These are phyloP conservation scores for Daedaleopsis sinensis DNA, from an alignment of 768 basidiomycete species.

Conservation along the genomic window DNA sequence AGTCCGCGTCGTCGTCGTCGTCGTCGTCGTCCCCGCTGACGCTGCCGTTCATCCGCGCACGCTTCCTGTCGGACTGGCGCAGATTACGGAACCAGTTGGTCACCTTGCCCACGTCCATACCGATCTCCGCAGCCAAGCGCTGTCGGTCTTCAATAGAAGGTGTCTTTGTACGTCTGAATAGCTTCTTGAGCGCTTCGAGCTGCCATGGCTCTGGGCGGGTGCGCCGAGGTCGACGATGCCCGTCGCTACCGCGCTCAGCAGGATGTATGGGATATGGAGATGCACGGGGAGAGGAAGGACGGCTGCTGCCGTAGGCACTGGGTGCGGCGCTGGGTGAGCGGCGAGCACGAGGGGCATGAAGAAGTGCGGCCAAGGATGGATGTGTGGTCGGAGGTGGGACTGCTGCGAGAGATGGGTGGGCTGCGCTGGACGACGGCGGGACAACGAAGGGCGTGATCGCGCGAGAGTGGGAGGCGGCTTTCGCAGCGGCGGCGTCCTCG, in stretches of 20 bases:
- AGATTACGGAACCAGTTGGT: slow-evolving; percentile 90
- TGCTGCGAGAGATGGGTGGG: slow-evolving; percentile 34
- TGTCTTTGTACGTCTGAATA: slow-evolving; percentile 67
- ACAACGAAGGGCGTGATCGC: slow-evolving; percentile 31
- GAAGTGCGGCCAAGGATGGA: slow-evolving; percentile 44
- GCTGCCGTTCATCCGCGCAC: slow-evolving; percentile 49
- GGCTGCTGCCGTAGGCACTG: slow-evolving; percentile 19
- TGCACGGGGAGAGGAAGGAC: slow-evolving; percentile 30
- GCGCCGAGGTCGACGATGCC: slow-evolving; percentile 55
- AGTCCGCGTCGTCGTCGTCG: slow-evolving; percentile 40
- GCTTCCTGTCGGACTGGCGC: slow-evolving; percentile 78
- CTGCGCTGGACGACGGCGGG: slow-evolving; percentile 30
- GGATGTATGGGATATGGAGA: slow-evolving; percentile 27
- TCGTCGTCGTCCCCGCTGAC: slow-evolving; percentile 45
- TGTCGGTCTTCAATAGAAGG: slow-evolving; percentile 82
- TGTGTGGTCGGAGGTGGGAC: slow-evolving; percentile 51
- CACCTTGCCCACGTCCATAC: slow-evolving; percentile 86
- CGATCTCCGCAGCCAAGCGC: slow-evolving; percentile 72
- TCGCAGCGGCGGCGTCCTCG: slow-evolving; percentile 45
- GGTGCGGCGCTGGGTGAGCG: slow-evolving; percentile 38
- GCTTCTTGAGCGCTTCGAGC: slow-evolving; percentile 71
- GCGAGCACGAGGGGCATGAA: slow-evolving; percentile 38
- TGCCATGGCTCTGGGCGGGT: slow-evolving; percentile 81
- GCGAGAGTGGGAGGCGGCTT: slow-evolving; percentile 28
- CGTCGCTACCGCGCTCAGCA: slow-evolving; percentile 10